Evolutionary conservation across 768 basidiomycete genomes (phyloP).

Genomic region (Lactarius sanguifluus): DNA sequence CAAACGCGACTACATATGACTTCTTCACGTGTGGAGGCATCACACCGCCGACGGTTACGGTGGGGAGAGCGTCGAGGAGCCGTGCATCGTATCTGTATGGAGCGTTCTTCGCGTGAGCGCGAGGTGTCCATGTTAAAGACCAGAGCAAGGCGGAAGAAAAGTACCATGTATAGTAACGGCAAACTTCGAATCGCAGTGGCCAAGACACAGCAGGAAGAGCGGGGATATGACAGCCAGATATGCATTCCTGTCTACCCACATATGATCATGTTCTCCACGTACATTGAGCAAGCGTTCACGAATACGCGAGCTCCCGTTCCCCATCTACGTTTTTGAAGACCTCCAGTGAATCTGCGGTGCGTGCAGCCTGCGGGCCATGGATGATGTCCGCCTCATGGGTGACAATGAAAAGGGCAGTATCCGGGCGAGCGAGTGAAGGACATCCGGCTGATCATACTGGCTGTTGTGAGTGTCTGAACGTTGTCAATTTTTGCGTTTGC

Average conservation of each 20-base stretch:
- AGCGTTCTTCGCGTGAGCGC: too few species aligned
- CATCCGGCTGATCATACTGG: slow-evolving; percentile 5
- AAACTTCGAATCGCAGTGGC: too few species aligned
- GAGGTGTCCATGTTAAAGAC: too few species aligned
- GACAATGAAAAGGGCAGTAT: slow-evolving; percentile 44
- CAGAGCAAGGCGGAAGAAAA: too few species aligned
- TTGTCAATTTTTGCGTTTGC: slow-evolving; percentile 31
- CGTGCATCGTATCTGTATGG: too few species aligned
- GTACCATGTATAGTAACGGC: too few species aligned
- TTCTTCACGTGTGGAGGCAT: too few species aligned
- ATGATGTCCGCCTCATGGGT: slow-evolving; percentile 78
- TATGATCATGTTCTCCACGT: slow-evolving; percentile 14
- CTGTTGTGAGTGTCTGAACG: slow-evolving; percentile 1
- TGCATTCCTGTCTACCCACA: slow-evolving; percentile 89
- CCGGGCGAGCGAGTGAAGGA: slow-evolving; percentile 7
- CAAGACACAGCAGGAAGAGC: too few species aligned
- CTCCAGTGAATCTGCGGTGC: slow-evolving; percentile 41
- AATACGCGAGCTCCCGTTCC: slow-evolving; percentile 26
- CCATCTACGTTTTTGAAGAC: slow-evolving; percentile 29
- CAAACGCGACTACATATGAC: too few species aligned
- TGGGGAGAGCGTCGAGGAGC: too few species aligned
- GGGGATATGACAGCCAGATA: too few species aligned
- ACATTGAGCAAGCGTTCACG: slow-evolving; percentile 38
- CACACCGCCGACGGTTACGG: too few species aligned
- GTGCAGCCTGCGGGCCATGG: slow-evolving; percentile 47